Base-by-base conservation (phyloP, 2,329 filamentous ascomycete genomes). In the Colletotrichum endophyticum region DNA sequence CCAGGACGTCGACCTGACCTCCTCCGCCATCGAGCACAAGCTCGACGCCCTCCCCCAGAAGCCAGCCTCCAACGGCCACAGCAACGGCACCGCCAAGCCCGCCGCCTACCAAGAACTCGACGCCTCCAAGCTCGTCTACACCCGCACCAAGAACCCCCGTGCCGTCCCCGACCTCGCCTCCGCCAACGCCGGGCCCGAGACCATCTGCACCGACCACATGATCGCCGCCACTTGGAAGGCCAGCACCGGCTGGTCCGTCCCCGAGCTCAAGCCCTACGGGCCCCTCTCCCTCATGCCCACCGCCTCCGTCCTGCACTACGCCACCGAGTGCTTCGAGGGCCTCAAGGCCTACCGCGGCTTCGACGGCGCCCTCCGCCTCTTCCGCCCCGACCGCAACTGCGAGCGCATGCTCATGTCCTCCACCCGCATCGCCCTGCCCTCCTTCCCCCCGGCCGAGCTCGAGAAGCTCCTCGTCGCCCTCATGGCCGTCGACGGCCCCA, bases 271-370 rank as follows among this genome's bases (percentile, higher is more conserved):
- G 83, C 94, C 95, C 30, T 97, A 95, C 84, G 94, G 94, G 0
- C 94, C 95, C 13, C 87, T 98, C 70, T 90, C 90, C 78, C 92
- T 98, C 81, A 94, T 95, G 87, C 95, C 95, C 44, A 96, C 94
- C 6, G 95, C 95, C 16, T 95, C 93, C 5, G 92, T 93, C 77
- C 90, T 98, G 76, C 95, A 98, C 89, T 98, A 98, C 86, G 95
- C 95, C 13, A 98, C 95, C 64, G 94, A 96, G 85, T 98, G 95
- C 85, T 98, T 98, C 86, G 95, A 98, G 86, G 95, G 95, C 15
- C 86, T 91, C 80, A 98, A 98, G 86, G 91, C 92, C 68, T 98
- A 95, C 89, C 93, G 95, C 67, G 95, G 95, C 72, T 90, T 90
- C 79, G 94, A 96, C 83, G 93, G 93, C 80, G 91, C 90, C 81